Conservation (phyloP, 2,329 filamentous ascomycete species). For the Fusarium sp. region DNA sequence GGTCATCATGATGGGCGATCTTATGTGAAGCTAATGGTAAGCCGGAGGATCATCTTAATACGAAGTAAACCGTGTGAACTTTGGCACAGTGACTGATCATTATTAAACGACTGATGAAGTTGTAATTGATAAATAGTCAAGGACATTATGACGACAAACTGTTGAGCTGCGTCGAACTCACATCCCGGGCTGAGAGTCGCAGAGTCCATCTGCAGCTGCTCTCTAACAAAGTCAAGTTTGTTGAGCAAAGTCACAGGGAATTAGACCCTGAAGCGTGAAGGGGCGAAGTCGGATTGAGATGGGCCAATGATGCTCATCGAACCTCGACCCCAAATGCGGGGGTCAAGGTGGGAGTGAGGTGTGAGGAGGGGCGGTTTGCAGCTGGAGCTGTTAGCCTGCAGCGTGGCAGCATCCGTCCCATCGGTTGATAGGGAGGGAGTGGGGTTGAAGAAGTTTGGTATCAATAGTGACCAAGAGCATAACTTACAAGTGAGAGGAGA, state of each 20-base stretch:
- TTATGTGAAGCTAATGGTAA: slow-evolving; percentile 38
- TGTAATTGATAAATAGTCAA: too few relatives aligned
- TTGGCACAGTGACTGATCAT: neutral
- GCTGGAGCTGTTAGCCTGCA: slow-evolving; percentile 18
- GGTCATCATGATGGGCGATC: slow-evolving; percentile 23
- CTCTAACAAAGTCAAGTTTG: slow-evolving; percentile 24
- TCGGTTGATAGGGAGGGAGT: slow-evolving; percentile 2
- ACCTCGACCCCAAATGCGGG: slow-evolving; percentile 46
- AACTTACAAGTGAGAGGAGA: neutral
- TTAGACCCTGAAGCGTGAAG: slow-evolving; percentile 36
- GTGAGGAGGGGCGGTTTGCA: slow-evolving; percentile 39
- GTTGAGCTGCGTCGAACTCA: too few relatives aligned
- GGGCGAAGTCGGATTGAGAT: slow-evolving; percentile 11
- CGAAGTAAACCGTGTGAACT: neutral
- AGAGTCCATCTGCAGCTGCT: neutral
- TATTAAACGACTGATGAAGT: neutral
- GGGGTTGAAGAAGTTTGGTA: neutral
- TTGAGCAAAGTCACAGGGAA: slow-evolving; percentile 33
- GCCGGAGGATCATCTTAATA: slow-evolving; percentile 25
- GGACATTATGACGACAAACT: too few relatives aligned
- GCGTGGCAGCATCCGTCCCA: slow-evolving; percentile 4
- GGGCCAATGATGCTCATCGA: slow-evolving; percentile 31
- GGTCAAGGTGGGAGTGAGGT: slow-evolving; percentile 13
- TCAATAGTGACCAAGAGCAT: too few relatives aligned
- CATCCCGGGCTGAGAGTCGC: too few relatives aligned